Evolutionary conservation across 176 grass and related monocot species (phyloP).

Genomic region (bread wheat (Triticum aestivum)): DNA sequence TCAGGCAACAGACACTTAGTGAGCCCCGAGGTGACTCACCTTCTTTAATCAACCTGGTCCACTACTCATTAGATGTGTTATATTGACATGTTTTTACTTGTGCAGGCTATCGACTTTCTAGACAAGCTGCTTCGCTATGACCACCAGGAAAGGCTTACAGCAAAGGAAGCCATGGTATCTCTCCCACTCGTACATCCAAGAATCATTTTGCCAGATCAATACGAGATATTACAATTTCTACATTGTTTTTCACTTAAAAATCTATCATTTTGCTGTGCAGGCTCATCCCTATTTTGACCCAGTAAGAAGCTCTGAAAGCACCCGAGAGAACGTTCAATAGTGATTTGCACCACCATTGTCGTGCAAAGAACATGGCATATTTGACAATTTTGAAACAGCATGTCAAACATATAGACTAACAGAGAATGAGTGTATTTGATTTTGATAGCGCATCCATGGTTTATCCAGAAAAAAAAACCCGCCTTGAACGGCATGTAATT

Average conservation of each 20-base stretch:
- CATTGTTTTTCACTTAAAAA: background rate
- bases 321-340: slow-evolving; percentile 34
- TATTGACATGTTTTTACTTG: slow-evolving; percentile 23
- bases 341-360: background rate
- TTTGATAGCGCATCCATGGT: background rate
- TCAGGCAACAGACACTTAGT: slow-evolving; percentile 73
- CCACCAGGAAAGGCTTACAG: slow-evolving; percentile 91
- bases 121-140: slow-evolving; percentile 79
- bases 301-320: slow-evolving; percentile 54
- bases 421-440: background rate
- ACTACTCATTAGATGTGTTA: slow-evolving; percentile 15
- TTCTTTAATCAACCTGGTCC: background rate
- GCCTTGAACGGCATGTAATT: slow-evolving; percentile 6
- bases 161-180: slow-evolving; percentile 87
- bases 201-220: background rate
- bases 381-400: background rate
- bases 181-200: background rate
- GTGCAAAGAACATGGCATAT: background rate
- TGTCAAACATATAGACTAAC: slow-evolving; percentile 16
- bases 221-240: background rate
- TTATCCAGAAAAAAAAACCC: background rate
- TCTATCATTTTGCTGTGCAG: slow-evolving; percentile 40
- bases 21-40: slow-evolving; percentile 60
- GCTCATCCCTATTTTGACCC: slow-evolving; percentile 74
- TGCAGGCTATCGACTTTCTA: slow-evolving; percentile 86